phyloP scores from a whole-genome alignment of 345 rosid species.

The Eucalyptus decipiens region DNA sequence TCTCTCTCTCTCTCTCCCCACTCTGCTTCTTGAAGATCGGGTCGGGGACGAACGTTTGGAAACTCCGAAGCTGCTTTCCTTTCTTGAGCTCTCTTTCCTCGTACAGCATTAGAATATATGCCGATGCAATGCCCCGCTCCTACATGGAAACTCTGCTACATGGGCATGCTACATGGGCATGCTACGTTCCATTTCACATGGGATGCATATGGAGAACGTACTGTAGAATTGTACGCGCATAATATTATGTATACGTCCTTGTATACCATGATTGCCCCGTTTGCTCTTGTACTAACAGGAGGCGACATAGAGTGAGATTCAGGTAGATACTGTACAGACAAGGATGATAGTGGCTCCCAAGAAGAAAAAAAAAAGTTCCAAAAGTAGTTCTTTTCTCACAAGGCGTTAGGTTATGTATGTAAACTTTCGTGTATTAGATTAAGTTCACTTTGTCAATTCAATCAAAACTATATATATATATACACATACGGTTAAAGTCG shows the following conservation, averaged over 20 bases:
- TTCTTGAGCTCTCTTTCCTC: not conserved
- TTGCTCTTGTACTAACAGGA: not conserved
- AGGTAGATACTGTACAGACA: too few relatives aligned
- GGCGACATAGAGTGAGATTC: not conserved
- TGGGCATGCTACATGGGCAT: not conserved
- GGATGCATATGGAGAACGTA: not conserved
- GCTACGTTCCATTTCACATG: not conserved
- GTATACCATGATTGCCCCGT: not conserved
- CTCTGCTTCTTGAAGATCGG: not conserved
- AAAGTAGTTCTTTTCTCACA: too few relatives aligned
- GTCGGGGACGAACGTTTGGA: not conserved
- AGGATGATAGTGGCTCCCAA: too few relatives aligned
- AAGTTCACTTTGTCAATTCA: too few relatives aligned
- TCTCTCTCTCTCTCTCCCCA: not conserved
- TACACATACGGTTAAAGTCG: rapidly evolving
- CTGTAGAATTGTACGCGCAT: not conserved
- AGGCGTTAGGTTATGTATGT: too few relatives aligned
- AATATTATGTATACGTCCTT: not conserved
- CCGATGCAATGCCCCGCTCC: not conserved
- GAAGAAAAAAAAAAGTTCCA: too few relatives aligned
- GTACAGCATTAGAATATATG: not conserved
- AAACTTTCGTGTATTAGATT: too few relatives aligned
- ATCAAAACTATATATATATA: not conserved
- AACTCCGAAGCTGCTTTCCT: not conserved
- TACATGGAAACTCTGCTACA: not conserved